phyloP scores from a whole-genome alignment of 2,329 filamentous ascomycete species.

The Colletotrichum australisinense region DNA sequence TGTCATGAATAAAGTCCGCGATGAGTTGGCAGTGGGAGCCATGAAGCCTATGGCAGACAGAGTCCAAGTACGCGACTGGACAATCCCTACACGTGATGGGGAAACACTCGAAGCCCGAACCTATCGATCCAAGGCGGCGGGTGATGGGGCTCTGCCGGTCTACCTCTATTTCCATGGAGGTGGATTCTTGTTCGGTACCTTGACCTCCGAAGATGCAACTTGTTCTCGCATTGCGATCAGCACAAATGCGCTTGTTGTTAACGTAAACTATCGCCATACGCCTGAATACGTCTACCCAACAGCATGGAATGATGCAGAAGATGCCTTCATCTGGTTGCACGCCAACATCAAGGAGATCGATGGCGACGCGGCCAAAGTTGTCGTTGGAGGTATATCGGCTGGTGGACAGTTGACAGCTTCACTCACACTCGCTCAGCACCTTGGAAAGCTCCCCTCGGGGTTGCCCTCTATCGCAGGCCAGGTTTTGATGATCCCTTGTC shows the following conservation, averaged over 20 bases:
- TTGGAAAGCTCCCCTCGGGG: slow-evolving; percentile 35
- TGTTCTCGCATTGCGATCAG: slow-evolving; percentile 49
- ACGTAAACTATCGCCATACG: slow-evolving; percentile 70
- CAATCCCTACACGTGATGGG: slow-evolving; percentile 57
- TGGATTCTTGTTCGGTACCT: slow-evolving; percentile 66
- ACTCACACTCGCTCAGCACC: slow-evolving; percentile 52
- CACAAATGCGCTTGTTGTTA: slow-evolving; percentile 59
- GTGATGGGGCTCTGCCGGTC: slow-evolving; percentile 55
- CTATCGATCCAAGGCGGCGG: slow-evolving; percentile 53
- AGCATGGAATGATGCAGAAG: slow-evolving; percentile 64
- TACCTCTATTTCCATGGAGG: slow-evolving; percentile 67
- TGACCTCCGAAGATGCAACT: slow-evolving; percentile 62
- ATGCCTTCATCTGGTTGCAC: slow-evolving; percentile 66
- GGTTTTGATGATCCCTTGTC: slow-evolving; percentile 60
- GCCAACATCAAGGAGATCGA: slow-evolving; percentile 51
- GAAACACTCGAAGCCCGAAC: slow-evolving; percentile 55
- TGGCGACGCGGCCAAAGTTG: slow-evolving; percentile 50
- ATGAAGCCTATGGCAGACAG: slow-evolving; percentile 41
- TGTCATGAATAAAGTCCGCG: slow-evolving; percentile 41
- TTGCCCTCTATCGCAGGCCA: slow-evolving; percentile 58
- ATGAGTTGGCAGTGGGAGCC: slow-evolving; percentile 43
- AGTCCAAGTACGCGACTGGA: slow-evolving; percentile 49
- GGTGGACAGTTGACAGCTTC: slow-evolving; percentile 56
- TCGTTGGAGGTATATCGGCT: slow-evolving; percentile 62
- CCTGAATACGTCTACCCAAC: slow-evolving; percentile 64